Percentiles rank a stretch among this genome's conserved stretches.
Conservation (phyloP, 1,284 basidiomycete genomes). For the Cutaneotrichosporon sp. region DNA sequence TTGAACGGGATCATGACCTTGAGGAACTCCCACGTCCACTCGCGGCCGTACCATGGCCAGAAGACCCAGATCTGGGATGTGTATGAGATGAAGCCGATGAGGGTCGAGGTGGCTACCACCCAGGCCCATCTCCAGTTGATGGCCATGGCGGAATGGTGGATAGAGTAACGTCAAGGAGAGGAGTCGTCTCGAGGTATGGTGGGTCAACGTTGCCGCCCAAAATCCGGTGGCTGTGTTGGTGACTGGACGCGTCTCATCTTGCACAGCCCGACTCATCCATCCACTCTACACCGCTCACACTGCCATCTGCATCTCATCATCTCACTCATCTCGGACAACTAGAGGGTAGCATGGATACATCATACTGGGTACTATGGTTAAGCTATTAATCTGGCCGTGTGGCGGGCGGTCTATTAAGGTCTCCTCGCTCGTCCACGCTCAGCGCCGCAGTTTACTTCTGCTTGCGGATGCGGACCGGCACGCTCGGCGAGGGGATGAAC, state of each 20-base stretch:
- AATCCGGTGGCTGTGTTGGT: not conserved
- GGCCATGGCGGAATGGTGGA: constrained; percentile 5
- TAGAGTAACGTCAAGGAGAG: not conserved
- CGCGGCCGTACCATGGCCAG: constrained; percentile 85
- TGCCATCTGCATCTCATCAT: too few species aligned
- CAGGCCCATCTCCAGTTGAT: constrained; percentile 33
- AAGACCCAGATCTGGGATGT: constrained; percentile 85
- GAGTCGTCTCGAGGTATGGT: too few species aligned
- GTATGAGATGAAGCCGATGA: constrained; percentile 87
- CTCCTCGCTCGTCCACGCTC: too few species aligned
- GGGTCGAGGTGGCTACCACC: constrained; percentile 63
- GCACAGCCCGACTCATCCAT: not conserved
- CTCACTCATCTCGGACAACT: too few species aligned
- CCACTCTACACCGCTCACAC: too few species aligned
- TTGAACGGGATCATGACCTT: constrained; percentile 83
- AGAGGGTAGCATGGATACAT: not conserved
- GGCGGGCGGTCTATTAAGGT: not conserved
- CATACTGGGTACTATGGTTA: not conserved
- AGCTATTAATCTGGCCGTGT: not conserved
- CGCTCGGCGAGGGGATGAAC: constrained; percentile 44
- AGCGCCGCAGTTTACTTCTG: not conserved
- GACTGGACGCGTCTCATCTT: too few species aligned
- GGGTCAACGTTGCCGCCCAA: not conserved
- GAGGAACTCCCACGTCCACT: constrained; percentile 69
- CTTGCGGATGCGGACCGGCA: constrained; percentile 24